These are phyloP conservation scores for Cordyceps tenuipes DNA, from an alignment of 2,329 filamentous ascomycete genomes.

Conservation along the genomic window DNA sequence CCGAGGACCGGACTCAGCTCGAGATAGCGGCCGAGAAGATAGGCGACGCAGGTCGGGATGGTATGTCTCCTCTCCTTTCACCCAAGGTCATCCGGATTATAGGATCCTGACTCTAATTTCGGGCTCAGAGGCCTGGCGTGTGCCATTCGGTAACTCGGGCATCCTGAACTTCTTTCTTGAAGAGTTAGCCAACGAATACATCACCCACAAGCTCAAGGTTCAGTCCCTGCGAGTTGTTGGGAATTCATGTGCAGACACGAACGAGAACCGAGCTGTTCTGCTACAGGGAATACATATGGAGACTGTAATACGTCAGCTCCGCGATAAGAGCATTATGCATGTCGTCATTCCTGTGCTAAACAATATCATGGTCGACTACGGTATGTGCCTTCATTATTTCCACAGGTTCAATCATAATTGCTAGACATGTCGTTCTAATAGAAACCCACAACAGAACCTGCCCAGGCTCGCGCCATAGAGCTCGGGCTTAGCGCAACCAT, in stretches of 20 bases:
- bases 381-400: slow-evolving; percentile 30
- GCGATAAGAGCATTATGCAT: slow-evolving; percentile 37
- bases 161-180: slow-evolving; percentile 48
- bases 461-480: slow-evolving; percentile 47
- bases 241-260: slow-evolving; percentile 56
- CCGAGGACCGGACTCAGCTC: slow-evolving; percentile 32
- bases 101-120: slow-evolving; percentile 13
- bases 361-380: slow-evolving; percentile 56
- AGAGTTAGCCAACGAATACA: slow-evolving; percentile 30
- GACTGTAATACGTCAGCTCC: slow-evolving; percentile 40
- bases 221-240: slow-evolving; percentile 51
- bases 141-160: slow-evolving; percentile 49
- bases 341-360: slow-evolving; percentile 52
- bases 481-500: slow-evolving; percentile 42
- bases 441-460: slow-evolving; percentile 36
- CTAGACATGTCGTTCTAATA: neutral
- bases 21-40: slow-evolving; percentile 42
- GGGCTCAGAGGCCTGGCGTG: slow-evolving; percentile 42
- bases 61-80: slow-evolving; percentile 28
- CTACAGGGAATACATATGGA: slow-evolving; percentile 40
- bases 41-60: slow-evolving; percentile 47
- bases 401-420: too few relatives aligned
- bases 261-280: slow-evolving; percentile 51
- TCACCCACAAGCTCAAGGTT: slow-evolving; percentile 37
- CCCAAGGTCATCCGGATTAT: neutral